Evolutionary conservation across 371 early-diverging fungal species (phyloP).

Genomic region (Mortierella sp.): DNA sequence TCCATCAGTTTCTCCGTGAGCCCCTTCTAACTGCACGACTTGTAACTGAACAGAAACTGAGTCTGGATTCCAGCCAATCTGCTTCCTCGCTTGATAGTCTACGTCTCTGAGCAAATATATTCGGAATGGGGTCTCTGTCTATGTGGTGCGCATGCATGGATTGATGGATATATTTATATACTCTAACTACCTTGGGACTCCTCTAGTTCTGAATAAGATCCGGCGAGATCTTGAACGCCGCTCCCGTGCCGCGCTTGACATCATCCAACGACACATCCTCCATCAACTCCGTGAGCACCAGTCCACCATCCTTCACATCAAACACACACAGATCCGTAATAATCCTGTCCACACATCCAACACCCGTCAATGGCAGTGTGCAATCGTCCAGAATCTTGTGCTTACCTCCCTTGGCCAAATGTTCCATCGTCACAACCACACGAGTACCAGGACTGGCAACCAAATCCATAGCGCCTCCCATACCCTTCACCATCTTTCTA

Average conservation of each 20-base stretch:
- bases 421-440: slow-evolving; percentile 82
- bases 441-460: slow-evolving; percentile 67
- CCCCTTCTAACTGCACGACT: too few species aligned
- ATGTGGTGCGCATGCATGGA: too few species aligned
- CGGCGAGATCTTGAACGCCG: slow-evolving; percentile 63
- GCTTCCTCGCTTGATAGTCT: too few species aligned
- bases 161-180: too few species aligned
- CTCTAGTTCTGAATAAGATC: slow-evolving; percentile 53
- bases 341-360: slow-evolving; percentile 69
- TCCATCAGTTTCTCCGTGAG: too few species aligned
- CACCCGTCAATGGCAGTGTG: slow-evolving; percentile 73
- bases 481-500: slow-evolving; percentile 80
- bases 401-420: slow-evolving; percentile 70
- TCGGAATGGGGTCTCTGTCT: too few species aligned
- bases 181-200: neutral
- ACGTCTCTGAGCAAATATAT: too few species aligned
- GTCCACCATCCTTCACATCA: slow-evolving; percentile 58
- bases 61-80: too few species aligned
- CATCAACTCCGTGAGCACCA: slow-evolving; percentile 66
- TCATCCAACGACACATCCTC: slow-evolving; percentile 66
- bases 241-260: slow-evolving; percentile 66
- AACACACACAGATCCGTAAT: slow-evolving; percentile 76
- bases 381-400: slow-evolving; percentile 74
- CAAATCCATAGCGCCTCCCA: slow-evolving; percentile 82
- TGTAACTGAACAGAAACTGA: too few species aligned